Conservation (phyloP, 805 yeast species). For the Millerozyma acaciae region DNA sequence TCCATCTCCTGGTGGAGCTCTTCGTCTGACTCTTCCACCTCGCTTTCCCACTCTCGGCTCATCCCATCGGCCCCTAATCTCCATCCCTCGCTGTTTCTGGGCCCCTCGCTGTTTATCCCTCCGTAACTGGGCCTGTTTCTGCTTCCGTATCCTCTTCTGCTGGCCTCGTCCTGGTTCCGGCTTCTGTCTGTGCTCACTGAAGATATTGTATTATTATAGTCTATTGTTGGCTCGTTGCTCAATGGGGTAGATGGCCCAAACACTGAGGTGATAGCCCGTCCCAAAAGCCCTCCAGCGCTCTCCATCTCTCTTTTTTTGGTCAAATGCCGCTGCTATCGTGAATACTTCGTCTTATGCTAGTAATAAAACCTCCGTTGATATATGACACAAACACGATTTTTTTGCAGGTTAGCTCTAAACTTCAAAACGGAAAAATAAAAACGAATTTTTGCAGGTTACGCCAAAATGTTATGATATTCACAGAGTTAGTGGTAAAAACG, state of each 20-base stretch:
- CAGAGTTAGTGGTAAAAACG: too few relatives aligned
- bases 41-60: background rate
- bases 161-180: background rate
- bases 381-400: too few relatives aligned
- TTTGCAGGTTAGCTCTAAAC: too few relatives aligned
- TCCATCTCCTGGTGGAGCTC: slow-evolving; percentile 9
- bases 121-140: background rate
- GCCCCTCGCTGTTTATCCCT: background rate
- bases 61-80: background rate
- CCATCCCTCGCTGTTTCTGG: background rate
- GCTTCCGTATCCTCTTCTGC: background rate
- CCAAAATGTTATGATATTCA: too few relatives aligned
- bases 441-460: too few relatives aligned
- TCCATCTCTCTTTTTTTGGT: too few relatives aligned
- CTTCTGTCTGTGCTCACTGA: slow-evolving; percentile 3
- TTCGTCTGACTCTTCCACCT: slow-evolving; percentile 9
- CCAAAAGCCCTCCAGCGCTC: slow-evolving; percentile 7
- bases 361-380: too few relatives aligned
- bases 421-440: too few relatives aligned
- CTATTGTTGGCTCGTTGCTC: slow-evolving; percentile 33
- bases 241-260: slow-evolving; percentile 17
- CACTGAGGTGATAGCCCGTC: slow-evolving; percentile 9
- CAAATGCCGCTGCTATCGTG: too few relatives aligned
- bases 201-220: slow-evolving; percentile 28
- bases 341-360: too few relatives aligned